Evolutionary conservation across 306 rosid species (phyloP), one percentile per base, ranked within the genome.

Genomic region (Carpinus viminea): DNA sequence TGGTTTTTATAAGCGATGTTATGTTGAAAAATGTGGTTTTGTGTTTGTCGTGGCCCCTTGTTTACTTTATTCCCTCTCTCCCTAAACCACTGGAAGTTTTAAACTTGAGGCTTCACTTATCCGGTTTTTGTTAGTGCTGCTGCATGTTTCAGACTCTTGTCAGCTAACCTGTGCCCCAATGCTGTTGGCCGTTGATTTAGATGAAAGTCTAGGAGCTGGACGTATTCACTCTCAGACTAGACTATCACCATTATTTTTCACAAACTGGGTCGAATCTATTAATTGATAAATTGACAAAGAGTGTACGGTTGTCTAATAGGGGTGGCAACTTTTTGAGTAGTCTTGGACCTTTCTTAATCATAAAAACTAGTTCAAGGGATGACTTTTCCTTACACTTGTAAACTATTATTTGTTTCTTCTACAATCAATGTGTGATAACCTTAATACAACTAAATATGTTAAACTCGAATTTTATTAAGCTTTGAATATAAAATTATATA

Each of bases 81-180:
- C 56, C 73, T 26, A 72, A 85, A 85, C 82, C 87, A 57, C 70
- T 62, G 89, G 68, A 85, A 60, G 62, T 12, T 36, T 0, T 8
- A 90, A 87, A 87, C 93, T 38, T 70, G 81, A 78, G 93, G 93
- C 86, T 70, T 48, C 50, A 8, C 2, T 17, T 31, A 43, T 74
- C 74, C 78, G 36, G 69, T 68, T 68, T 73, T 73, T 64, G 34
- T 43, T 13, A 51, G 41, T 18, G 41, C 24, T n/a, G 36, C 12
- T 24, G 0, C 9, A 1, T 9, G 38, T 64, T 76, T 50, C 55
- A 43, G 68, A 64, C 16, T 50, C 31, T 48, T 78, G 38, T 57
- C 24, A 24, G 31, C 18, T 4, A 28, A 50, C 65, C 45, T 12
- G 59, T 65, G 74, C 74, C 7, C 20, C 2, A 12, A 4, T 24